A percentile compares a stretch with the other conserved stretches of the same genome.
phyloP scores from a whole-genome alignment of 257 asterid genomes.

The Ballota nigra region DNA sequence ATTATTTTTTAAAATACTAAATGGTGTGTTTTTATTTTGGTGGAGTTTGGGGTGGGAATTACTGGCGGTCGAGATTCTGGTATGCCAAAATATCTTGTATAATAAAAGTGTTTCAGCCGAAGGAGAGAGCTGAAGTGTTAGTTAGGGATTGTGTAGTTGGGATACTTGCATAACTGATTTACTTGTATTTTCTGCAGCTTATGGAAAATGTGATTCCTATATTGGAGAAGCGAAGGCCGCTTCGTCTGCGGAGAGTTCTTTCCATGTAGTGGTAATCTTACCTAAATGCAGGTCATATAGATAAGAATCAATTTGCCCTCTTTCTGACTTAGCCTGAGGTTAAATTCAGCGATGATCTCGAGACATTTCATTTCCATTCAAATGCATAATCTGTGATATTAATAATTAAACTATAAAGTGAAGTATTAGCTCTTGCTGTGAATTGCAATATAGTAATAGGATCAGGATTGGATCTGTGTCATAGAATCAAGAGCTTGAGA shows the following conservation, averaged over 20 bases:
- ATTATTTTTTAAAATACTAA: too few relatives aligned
- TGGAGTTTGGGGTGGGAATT: background rate
- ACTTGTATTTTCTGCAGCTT: slow-evolving; percentile 44
- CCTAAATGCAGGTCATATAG: background rate
- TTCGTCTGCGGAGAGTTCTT: slow-evolving; percentile 49
- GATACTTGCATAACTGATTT: slow-evolving; percentile 11
- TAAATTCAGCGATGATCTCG: background rate
- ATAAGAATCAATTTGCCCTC: slow-evolving; percentile 22
- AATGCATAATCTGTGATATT: background rate
- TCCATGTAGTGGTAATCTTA: slow-evolving; percentile 51
- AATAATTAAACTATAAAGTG: slow-evolving; percentile 5
- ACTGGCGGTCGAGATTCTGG: background rate
- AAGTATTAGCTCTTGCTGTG: slow-evolving; percentile 16
- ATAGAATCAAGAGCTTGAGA: background rate
- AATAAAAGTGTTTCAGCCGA: background rate
- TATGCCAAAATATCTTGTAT: background rate
- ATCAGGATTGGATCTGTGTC: background rate
- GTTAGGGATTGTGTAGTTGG: background rate
- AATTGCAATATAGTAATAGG: slow-evolving; percentile 18
- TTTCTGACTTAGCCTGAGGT: slow-evolving; percentile 21
- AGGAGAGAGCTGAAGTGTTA: background rate
- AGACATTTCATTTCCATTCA: background rate
- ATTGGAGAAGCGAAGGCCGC: slow-evolving; percentile 62
- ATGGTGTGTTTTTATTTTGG: too few relatives aligned
- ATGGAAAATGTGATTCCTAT: slow-evolving; percentile 82